A percentile compares a stretch with the other conserved stretches of the same genome.
phyloP scores from a whole-genome alignment of 306 rosid species.

The Begonia loranthoides region DNA sequence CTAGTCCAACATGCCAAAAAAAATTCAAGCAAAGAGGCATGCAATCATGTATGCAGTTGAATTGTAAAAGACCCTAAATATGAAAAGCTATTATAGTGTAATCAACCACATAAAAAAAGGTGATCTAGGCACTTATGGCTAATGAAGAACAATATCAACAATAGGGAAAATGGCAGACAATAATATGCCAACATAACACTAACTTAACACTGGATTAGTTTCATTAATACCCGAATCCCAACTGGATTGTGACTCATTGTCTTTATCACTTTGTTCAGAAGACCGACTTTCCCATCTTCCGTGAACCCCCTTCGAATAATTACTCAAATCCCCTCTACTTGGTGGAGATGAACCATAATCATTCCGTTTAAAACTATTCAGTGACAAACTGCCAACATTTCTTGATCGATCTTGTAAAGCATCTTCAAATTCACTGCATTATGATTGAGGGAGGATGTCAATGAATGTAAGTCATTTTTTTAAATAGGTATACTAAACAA shows the following conservation, averaged over 20 bases:
- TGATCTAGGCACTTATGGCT: slow-evolving; percentile 1
- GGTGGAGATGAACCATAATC: slow-evolving; percentile 88
- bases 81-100: no score
- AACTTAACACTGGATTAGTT: no score
- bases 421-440: slow-evolving; percentile 71
- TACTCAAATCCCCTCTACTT: slow-evolving; percentile 43
- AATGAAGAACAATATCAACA: no score
- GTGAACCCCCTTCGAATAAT: slow-evolving; percentile 40
- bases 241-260: slow-evolving; percentile 73
- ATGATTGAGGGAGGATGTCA: slow-evolving; percentile 1
- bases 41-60: no score
- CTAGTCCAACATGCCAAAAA: no score
- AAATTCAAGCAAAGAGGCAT: no score
- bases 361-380: slow-evolving; percentile 42
- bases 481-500: background rate
- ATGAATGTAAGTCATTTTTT: slow-evolving; percentile 11
- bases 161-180: no score
- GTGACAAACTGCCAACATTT: slow-evolving; percentile 45
- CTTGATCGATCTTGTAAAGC: slow-evolving; percentile 53
- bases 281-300: slow-evolving; percentile 89
- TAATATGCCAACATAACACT: no score
- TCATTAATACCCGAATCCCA: slow-evolving; percentile 52
- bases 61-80: no score
- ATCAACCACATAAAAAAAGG: no score
- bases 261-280: slow-evolving; percentile 63